Percentiles rank a stretch among this genome's conserved stretches.
Evolutionary conservation across 2,329 filamentous ascomycete species (phyloP).

Genomic region (Aspergillus sp.): DNA sequence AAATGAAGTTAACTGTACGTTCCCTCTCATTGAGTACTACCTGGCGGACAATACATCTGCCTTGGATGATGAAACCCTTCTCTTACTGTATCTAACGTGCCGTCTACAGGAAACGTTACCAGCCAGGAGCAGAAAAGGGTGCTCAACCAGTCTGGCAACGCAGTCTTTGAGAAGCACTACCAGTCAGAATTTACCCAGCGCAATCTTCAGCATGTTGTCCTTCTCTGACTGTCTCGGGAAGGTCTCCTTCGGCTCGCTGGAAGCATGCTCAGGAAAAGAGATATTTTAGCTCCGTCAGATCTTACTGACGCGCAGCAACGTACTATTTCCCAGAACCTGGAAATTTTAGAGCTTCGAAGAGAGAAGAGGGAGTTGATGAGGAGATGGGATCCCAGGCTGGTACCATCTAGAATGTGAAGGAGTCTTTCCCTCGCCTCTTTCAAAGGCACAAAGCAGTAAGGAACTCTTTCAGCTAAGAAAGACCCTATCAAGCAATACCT

Average conservation of each 20-base stretch:
- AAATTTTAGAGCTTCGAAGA: slow-evolving; percentile 15
- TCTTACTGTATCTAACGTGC: slow-evolving; percentile 7
- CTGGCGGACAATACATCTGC: not conserved
- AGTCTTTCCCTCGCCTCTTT: slow-evolving; percentile 15
- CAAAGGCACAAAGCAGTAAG: slow-evolving; percentile 14
- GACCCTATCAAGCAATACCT: slow-evolving; percentile 12
- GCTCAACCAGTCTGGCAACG: slow-evolving; percentile 17
- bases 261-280: slow-evolving; percentile 22
- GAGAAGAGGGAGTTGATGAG: slow-evolving; percentile 20
- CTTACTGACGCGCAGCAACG: slow-evolving; percentile 14
- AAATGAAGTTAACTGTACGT: slow-evolving; percentile 24
- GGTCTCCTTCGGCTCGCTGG: slow-evolving; percentile 13
- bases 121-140: slow-evolving; percentile 22
- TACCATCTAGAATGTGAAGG: slow-evolving; percentile 13
- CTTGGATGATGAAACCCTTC: not conserved
- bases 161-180: slow-evolving; percentile 22
- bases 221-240: slow-evolving; percentile 20
- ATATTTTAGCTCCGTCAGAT: slow-evolving; percentile 13
- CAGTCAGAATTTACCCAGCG: slow-evolving; percentile 19
- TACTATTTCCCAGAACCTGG: slow-evolving; percentile 13
- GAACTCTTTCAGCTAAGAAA: slow-evolving; percentile 17
- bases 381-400: slow-evolving; percentile 20
- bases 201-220: slow-evolving; percentile 21
- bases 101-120: slow-evolving; percentile 17
- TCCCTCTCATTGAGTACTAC: slow-evolving; percentile 1